A percentile compares a stretch with the other conserved stretches of the same genome.
Evolutionary conservation across 257 asterid species (phyloP).

Genomic region (Lycium barbarum): DNA sequence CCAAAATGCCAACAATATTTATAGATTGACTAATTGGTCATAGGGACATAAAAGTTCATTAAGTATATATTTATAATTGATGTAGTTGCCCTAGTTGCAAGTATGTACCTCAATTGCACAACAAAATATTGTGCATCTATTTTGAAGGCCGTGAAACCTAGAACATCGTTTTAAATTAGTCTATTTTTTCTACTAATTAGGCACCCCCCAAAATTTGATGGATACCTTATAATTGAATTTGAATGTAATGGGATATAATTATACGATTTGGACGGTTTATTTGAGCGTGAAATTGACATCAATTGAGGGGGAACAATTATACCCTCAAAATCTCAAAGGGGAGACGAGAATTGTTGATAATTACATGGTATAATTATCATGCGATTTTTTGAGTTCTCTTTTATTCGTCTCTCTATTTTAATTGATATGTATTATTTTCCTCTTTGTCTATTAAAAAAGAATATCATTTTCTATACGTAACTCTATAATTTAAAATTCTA

Average conservation of each 20-base stretch:
- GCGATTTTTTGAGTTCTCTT: background rate
- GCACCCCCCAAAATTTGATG: background rate
- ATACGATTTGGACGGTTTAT: no score
- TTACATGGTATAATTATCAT: background rate
- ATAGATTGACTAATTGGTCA: constrained; percentile 15
- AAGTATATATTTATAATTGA: background rate
- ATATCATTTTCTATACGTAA: background rate
- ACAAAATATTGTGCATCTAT: constrained; percentile 21
- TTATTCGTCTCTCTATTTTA: background rate
- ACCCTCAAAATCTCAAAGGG: background rate
- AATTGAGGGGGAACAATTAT: background rate
- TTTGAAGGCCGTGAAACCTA: constrained; percentile 25
- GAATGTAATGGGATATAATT: no score
- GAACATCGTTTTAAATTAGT: background rate
- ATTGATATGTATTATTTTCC: background rate
- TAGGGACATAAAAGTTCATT: constrained; percentile 3
- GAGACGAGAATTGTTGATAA: background rate
- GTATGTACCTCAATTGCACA: constrained; percentile 28
- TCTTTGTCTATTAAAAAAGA: background rate
- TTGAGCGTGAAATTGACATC: background rate
- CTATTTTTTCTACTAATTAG: background rate
- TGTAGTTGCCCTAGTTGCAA: constrained; percentile 7
- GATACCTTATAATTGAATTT: no score
- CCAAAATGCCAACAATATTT: constrained; percentile 29
- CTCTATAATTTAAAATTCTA: no score